A percentile compares a stretch with the other conserved stretches of the same genome.
Evolutionary conservation across 164 flowering plant species (phyloP).

Genomic region (Nymphaea colorata): DNA sequence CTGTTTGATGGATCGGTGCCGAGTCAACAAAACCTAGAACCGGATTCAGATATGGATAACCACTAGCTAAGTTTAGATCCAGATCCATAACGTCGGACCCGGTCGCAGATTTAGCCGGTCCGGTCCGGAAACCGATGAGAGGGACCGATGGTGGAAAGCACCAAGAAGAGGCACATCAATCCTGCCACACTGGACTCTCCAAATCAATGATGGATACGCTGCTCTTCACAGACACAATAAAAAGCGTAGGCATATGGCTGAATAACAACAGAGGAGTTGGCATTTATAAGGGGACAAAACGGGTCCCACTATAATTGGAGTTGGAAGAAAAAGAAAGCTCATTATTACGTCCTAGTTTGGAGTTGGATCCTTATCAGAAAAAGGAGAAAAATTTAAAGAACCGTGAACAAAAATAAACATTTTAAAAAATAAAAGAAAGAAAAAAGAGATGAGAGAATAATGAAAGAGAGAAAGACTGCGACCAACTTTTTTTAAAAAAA

Average conservation of each 20-base stretch:
- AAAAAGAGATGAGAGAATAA: too few species aligned
- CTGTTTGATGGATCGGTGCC: too few species aligned
- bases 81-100: too few species aligned
- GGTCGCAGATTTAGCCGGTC: too few species aligned
- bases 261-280: neutral
- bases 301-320: neutral
- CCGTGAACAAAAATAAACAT: neutral
- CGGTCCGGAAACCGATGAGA: too few species aligned
- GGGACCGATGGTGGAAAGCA: too few species aligned
- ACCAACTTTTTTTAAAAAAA: neutral
- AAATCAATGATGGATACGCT: neutral
- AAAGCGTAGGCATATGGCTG: neutral
- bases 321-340: neutral
- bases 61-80: too few species aligned
- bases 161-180: too few species aligned
- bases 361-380: neutral
- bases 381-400: neutral
- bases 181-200: neutral
- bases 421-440: neutral
- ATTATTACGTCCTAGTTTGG: neutral
- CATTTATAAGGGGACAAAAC: neutral
- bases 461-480: neutral
- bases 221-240: neutral
- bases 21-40: too few species aligned
- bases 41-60: too few species aligned